These are phyloP conservation scores for Nadsonia fulvescens DNA, from an alignment of 805 yeast species.

Conservation along the genomic window DNA sequence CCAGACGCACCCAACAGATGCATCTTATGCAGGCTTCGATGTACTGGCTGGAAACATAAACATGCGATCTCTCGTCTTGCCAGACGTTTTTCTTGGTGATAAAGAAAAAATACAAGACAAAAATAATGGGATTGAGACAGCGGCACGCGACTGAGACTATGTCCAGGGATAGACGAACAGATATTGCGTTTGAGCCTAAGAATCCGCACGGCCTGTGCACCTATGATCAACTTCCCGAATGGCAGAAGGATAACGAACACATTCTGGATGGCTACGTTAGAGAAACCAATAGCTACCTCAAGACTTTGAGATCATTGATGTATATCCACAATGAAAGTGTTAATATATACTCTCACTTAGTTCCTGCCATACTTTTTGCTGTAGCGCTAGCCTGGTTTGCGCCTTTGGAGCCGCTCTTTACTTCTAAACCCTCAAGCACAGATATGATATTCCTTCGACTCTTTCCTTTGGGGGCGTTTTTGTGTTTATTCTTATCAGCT, in stretches of 20 bases:
- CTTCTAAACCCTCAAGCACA: conserved; percentile 29
- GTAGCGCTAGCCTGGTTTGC: conserved; percentile 9
- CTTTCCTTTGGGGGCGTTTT: conserved; percentile 38
- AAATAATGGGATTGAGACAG: no score
- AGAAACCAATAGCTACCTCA: conserved; percentile 29
- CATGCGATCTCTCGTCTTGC: no score
- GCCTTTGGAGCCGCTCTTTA: conserved; percentile 14
- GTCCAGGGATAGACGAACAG: no score
- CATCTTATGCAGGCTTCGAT: no score
- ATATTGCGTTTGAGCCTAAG: no score
- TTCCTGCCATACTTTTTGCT: conserved; percentile 17
- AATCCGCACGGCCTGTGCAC: no score
- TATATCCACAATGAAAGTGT: conserved; percentile 56
- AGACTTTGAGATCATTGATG: conserved; percentile 30
- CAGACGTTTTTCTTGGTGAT: no score
- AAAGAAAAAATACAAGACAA: no score
- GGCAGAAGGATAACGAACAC: conserved; percentile 62
- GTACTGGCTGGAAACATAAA: no score
- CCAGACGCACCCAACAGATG: no score
- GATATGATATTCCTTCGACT: conserved; percentile 35
- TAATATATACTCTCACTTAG: conserved; percentile 49
- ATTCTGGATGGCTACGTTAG: conserved; percentile 48
- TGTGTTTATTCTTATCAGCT: conserved; percentile 46
- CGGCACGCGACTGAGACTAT: no score
- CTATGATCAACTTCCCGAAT: conserved; percentile 45